Evolutionary conservation across 345 rosid species (phyloP), one percentile per base, ranked within the genome.

Genomic region (Durio zibethinus): DNA sequence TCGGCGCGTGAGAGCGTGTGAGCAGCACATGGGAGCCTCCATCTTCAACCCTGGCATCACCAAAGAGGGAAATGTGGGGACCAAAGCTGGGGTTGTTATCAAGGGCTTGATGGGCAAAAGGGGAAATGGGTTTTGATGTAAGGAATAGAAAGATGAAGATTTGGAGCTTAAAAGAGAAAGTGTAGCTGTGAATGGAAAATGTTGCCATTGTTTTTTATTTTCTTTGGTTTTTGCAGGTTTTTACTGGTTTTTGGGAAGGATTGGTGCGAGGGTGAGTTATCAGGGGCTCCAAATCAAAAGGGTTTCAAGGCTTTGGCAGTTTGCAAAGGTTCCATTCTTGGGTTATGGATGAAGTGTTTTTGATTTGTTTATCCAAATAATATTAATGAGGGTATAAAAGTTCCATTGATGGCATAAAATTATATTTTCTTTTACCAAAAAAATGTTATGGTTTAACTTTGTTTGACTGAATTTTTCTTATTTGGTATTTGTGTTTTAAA

Each of bases 41-140:
- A 20, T 21, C 53, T 38, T 65, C 79, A 70, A 84, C 4, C 40
- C 54, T 53, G 48, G 88, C 90, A 65, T 88, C 87, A 61, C 90
- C 91, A 47, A 71, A 78, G 36, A 83, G 78, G 27, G 78, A 48
- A 40, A 78, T 54, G 62, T 80, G 62, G 56, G 83, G 77, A 63
- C 75, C 80, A 81, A 85, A 88, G 21, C 75, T 73, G 71, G 85
- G 78, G 70, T 70, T 50, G 36, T 62, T 53, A 59, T 42, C 35
- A 35, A 77, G 81, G 83, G 85, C 68, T 74, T 36, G 63, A 38
- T 53, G 53, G 4, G 82, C 42, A 38, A 80, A 66, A 60, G 62
- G 60, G 15, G 72, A 79, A 15, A 76, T 42, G 64, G 83, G 81
- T 18, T 38, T 18, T 64, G 78, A 33, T 70, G 77, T 10, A 50